These are phyloP conservation scores for Pyrus betulifolia DNA, from an alignment of 306 rosid genomes.

Conservation along the genomic window DNA sequence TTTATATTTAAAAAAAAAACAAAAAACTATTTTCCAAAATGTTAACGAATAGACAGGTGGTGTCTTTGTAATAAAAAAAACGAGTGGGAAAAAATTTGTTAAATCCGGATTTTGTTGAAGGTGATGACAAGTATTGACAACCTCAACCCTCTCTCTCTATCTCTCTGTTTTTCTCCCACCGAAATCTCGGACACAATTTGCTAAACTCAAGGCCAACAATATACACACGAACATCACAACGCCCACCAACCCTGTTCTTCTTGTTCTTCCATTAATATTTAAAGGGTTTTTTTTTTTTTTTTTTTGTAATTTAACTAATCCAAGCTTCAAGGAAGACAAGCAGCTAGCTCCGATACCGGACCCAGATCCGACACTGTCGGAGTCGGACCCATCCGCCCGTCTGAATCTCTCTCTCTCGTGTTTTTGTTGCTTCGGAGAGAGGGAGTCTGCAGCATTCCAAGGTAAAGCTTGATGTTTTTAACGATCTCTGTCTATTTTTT, in stretches of 20 bases:
- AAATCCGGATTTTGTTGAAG: neutral
- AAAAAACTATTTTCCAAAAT: too few species aligned
- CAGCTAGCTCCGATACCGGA: slow-evolving; percentile 4
- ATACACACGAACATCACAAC: neutral
- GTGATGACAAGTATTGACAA: neutral
- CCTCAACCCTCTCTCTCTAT: neutral
- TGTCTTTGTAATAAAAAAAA: neutral
- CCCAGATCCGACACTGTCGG: slow-evolving; percentile 35
- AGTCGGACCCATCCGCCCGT: slow-evolving; percentile 10
- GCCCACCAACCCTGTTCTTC: neutral
- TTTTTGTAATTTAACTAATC: neutral
- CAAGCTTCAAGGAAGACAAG: neutral
- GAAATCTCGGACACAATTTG: slow-evolving; percentile 26
- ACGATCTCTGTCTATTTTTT: neutral
- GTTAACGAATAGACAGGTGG: too few species aligned
- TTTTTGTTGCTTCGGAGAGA: slow-evolving; percentile 15
- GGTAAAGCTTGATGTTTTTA: neutral
- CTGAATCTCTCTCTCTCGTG: neutral
- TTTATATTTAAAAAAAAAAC: too few species aligned
- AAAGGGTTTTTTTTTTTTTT: neutral
- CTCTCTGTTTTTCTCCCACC: slow-evolving; percentile 13
- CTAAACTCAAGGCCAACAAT: neutral
- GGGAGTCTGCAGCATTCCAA: neutral
- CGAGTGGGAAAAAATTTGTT: neutral
- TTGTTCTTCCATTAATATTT: neutral